Base-by-base conservation (phyloP, 148 eudicot species). In the Selenicereus undatus region DNA sequence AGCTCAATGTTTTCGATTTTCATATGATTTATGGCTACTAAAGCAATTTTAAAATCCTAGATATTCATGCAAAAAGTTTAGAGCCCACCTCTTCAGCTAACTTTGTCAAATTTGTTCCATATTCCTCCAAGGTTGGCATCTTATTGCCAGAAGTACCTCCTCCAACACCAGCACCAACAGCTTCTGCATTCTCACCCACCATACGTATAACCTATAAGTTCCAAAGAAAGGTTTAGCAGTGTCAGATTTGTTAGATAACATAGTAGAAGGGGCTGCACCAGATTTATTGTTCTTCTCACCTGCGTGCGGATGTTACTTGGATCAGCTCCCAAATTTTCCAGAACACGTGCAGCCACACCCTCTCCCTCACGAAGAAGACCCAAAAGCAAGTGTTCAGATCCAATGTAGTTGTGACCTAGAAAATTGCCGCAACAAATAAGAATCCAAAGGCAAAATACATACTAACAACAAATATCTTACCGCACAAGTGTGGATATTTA, bases 351-450 rank as follows among this genome's bases (percentile, higher is more conserved):
- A 76, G 97, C 97, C 62, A 93, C 99, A 82, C 97, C 98, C 81
- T 95, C 98, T 77, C 97, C 98, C 87, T 93, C 99, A 71, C 97
- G 90, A 84, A 95, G 99, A 89, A 93, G 88, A 54, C 93, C 98
- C 86, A 95, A 85, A 71, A 95, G 91, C 90, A 95, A 89, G 87
- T 95, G 98, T 81, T 95, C 98, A 6, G 98, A 90, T 52, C 98
- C 97, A 81, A 93, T 95, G 84, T 93, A 92, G 84, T 88, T 89
- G 81, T 91, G 93, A 60, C 93, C 93, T 90, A 80, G 56, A 83
- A 24, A 21, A 73, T 71, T 32, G 11, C 65, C 4, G 30, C 35
- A 58, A 73, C 30, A 8, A 50, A 45, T 35, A 29, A 79, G 39
- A 35, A 42, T 13, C 35, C 12, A 66, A 66, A 66, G 35, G 9